Conservation (phyloP, 2,329 filamentous ascomycete genomes). For the Boeremia lycopersici region DNA sequence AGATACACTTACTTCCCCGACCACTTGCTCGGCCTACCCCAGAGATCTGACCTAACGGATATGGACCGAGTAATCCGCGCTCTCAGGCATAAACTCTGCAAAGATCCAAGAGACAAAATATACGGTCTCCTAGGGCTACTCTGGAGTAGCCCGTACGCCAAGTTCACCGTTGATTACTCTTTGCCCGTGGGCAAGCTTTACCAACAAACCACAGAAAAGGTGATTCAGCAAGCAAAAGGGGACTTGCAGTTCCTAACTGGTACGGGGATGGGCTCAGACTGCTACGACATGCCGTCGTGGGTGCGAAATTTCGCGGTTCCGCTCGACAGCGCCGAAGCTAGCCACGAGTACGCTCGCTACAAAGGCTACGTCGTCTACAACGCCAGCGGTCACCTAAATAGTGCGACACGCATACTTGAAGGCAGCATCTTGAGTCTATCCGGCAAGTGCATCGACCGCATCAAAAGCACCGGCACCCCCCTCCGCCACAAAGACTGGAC, state of each 20-base stretch:
- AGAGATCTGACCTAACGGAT: neutral
- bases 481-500: neutral
- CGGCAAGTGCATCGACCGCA: neutral
- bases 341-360: neutral
- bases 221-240: neutral
- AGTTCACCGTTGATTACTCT: neutral
- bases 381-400: neutral
- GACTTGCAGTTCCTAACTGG: constrained; percentile 5
- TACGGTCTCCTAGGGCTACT: constrained; percentile 4
- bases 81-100: constrained; percentile 8
- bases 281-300: constrained; percentile 1
- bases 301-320: constrained; percentile 1
- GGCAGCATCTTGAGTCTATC: neutral
- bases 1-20: constrained; percentile 5
- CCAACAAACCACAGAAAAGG: neutral
- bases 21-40: neutral
- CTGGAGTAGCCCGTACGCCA: neutral
- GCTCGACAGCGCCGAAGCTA: neutral
- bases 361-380: neutral
- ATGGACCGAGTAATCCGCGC: neutral
- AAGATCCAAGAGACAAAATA: constrained; percentile 6
- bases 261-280: neutral
- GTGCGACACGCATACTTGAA: neutral
- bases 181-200: neutral
- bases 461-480: neutral